These are phyloP conservation scores for Boehmeria nivea DNA, from an alignment of 306 rosid genomes.

Conservation along the genomic window DNA sequence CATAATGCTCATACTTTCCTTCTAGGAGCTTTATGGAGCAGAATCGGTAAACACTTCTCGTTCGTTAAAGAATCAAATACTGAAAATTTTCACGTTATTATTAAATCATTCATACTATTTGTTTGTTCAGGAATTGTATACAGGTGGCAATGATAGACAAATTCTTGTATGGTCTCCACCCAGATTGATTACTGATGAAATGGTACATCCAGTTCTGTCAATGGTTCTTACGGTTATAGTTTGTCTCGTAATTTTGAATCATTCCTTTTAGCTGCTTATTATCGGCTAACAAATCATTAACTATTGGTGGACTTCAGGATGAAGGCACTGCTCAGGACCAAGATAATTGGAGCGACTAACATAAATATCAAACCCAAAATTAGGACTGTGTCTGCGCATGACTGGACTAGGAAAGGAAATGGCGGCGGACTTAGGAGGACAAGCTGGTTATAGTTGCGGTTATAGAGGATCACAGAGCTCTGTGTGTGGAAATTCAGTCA, in stretches of 20 bases:
- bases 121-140: constrained; percentile 65
- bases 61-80: no score
- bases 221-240: not conserved
- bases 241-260: constrained; percentile 4
- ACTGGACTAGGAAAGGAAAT: no score
- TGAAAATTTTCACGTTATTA: no score
- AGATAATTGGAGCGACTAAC: constrained; percentile 82
- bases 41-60: no score
- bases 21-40: no score
- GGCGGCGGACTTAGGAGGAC: constrained; percentile 10
- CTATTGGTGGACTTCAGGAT: constrained; percentile 40
- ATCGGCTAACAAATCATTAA: not conserved
- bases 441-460: constrained; percentile 2
- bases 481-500: not conserved
- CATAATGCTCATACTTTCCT: not conserved
- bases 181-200: constrained; percentile 37
- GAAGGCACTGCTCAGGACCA: constrained; percentile 44
- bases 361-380: constrained; percentile 17
- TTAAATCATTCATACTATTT: no score
- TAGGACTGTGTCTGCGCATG: constrained; percentile 17
- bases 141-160: constrained; percentile 91
- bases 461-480: constrained; percentile 1
- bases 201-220: constrained; percentile 33
- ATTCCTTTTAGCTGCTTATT: constrained; percentile 20
- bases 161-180: constrained; percentile 89